Percentiles rank a stretch among this genome's conserved stretches.
These are phyloP conservation scores for Trametes coccinea DNA, from an alignment of 768 basidiomycete species.

Conservation along the genomic window DNA sequence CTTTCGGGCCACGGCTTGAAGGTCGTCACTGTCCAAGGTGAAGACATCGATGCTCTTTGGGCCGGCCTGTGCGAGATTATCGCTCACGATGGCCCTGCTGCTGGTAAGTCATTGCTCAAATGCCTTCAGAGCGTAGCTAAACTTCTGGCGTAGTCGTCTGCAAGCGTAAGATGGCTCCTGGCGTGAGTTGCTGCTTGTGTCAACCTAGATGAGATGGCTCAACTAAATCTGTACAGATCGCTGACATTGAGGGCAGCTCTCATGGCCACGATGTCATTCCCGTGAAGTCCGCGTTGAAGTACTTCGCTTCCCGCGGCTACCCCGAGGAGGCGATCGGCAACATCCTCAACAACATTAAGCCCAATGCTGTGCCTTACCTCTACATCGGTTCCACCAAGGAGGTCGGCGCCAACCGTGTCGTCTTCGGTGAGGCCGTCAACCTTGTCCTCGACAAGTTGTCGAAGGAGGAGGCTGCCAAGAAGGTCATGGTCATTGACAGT, in stretches of 20 bases:
- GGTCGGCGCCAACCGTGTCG: constrained; percentile 74
- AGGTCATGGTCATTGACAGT: constrained; percentile 90
- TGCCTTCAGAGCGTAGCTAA: background rate
- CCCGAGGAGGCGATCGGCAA: constrained; percentile 43
- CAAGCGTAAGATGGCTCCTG: constrained; percentile 54
- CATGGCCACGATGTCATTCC: constrained; percentile 89
- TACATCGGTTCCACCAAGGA: constrained; percentile 74
- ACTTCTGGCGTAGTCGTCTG: constrained; percentile 50
- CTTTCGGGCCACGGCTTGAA: constrained; percentile 82
- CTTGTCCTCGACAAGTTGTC: constrained; percentile 69
- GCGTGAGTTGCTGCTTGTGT: constrained; percentile 24
- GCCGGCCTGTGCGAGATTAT: constrained; percentile 56
- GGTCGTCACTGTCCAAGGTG: constrained; percentile 71
- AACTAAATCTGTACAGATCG: constrained; percentile 47
- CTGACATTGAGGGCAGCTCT: constrained; percentile 73
- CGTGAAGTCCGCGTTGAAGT: constrained; percentile 75
- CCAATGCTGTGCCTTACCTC: constrained; percentile 53
- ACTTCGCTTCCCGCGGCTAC: constrained; percentile 67
- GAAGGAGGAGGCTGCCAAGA: constrained; percentile 75
- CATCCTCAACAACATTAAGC: constrained; percentile 67
- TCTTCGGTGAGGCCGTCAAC: constrained; percentile 86
- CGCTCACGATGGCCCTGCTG: constrained; percentile 71
- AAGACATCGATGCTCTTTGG: constrained; percentile 81
- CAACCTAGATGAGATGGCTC: constrained; percentile 46
- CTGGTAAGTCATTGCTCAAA: constrained; percentile 44